Percentiles rank a stretch among this genome's conserved stretches.
phyloP scores from a whole-genome alignment of 2,329 filamentous ascomycete species.

The Sporothrix inflata region DNA sequence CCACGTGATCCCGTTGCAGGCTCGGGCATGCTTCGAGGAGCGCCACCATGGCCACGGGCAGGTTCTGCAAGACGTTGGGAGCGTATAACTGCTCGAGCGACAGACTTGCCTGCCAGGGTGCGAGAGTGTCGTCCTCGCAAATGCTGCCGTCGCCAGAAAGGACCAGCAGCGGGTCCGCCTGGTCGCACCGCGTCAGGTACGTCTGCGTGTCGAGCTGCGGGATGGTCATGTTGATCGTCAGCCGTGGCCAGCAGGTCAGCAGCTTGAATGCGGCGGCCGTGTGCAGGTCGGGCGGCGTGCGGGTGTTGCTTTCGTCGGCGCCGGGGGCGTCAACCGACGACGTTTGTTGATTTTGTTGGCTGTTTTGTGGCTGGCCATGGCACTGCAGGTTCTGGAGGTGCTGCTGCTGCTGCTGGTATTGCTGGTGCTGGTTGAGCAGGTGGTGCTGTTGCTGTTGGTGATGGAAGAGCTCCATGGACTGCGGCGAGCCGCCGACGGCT shows the following conservation, averaged over 20 bases:
- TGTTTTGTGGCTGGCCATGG: background rate
- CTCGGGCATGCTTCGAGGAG: background rate
- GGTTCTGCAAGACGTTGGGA: background rate
- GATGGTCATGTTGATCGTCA: constrained; percentile 9
- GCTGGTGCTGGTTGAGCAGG: background rate
- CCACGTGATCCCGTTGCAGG: background rate
- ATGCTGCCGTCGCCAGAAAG: background rate
- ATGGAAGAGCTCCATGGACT: background rate
- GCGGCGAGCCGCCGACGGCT: background rate
- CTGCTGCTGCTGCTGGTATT: background rate
- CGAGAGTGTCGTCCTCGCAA: background rate
- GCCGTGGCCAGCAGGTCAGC: constrained; percentile 7
- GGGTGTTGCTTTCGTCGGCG: background rate
- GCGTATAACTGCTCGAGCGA: background rate
- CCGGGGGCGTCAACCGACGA: too few species aligned
- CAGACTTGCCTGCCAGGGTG: background rate
- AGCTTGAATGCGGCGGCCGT: constrained; percentile 5
- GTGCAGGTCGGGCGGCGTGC: background rate
- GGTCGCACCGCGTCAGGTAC: background rate
- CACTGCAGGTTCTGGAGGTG: background rate
- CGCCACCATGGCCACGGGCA: background rate
- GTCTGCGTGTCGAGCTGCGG: background rate
- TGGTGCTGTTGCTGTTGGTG: background rate
- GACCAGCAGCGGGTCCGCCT: background rate
- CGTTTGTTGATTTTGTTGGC: background rate